Evolutionary conservation across 116 monocot species (phyloP).

Genomic region (Posidonia oceanica): DNA sequence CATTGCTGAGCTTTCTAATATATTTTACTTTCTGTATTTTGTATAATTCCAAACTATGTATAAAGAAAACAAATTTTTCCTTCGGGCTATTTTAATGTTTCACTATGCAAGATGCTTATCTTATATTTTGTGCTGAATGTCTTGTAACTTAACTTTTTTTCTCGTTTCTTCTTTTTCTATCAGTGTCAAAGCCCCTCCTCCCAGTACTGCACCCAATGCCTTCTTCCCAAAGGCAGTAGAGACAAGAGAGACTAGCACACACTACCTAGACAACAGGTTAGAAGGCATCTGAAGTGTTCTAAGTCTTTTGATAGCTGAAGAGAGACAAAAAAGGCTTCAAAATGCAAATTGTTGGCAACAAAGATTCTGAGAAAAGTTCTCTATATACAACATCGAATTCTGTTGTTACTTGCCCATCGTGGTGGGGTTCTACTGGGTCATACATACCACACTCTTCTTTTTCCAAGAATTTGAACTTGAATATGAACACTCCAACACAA

Average conservation of each 20-base stretch:
- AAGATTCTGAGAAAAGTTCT: background rate
- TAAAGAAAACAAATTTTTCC: too few relatives aligned
- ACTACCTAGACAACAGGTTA: background rate
- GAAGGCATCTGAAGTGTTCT: background rate
- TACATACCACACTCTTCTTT: conserved; percentile 4
- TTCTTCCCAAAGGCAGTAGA: background rate
- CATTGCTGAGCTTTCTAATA: too few relatives aligned
- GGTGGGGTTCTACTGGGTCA: conserved; percentile 5
- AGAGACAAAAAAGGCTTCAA: background rate
- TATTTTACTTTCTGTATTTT: too few relatives aligned
- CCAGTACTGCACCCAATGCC: too few relatives aligned
- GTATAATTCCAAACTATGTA: too few relatives aligned
- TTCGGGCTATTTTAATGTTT: too few relatives aligned
- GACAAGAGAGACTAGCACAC: background rate
- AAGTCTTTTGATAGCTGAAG: background rate
- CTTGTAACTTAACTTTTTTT: too few relatives aligned
- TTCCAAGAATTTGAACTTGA: conserved; percentile 14
- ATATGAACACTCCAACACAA: conserved; percentile 4
- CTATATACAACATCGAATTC: conserved; percentile 7
- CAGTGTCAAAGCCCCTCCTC: too few relatives aligned
- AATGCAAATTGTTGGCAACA: conserved; percentile 4
- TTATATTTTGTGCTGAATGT: too few relatives aligned
- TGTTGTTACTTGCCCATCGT: conserved; percentile 1
- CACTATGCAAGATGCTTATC: too few relatives aligned
- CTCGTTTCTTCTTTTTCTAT: too few relatives aligned